Conservation (phyloP, 2,329 filamentous ascomycete species). For the Arthrobotrys megalospora region DNA sequence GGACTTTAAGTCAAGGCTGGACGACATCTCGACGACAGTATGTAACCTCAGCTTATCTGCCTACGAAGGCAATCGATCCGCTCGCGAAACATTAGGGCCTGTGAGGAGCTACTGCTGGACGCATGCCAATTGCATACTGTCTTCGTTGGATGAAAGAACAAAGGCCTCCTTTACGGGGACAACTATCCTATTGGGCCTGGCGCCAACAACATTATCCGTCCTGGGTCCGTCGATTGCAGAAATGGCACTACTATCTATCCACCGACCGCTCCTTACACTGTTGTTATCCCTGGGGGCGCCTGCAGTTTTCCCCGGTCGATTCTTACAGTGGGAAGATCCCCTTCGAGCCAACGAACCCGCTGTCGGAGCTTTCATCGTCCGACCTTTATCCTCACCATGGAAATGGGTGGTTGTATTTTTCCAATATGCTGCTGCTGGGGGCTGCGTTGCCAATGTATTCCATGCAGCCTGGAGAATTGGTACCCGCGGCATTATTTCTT, state of each 20-base stretch:
- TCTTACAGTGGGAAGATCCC: constrained; percentile 39
- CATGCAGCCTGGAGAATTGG: constrained; percentile 37
- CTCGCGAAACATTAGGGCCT: constrained; percentile 19
- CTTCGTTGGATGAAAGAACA: constrained; percentile 29
- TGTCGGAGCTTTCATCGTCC: constrained; percentile 29
- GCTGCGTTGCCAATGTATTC: constrained; percentile 18
- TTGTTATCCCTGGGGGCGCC: constrained; percentile 27
- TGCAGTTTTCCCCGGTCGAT: constrained; percentile 31
- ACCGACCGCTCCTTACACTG: constrained; percentile 23
- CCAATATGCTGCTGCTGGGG: constrained; percentile 16
- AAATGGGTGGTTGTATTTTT: constrained; percentile 1
- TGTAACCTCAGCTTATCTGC: constrained; percentile 29
- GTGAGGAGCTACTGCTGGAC: constrained; percentile 28
- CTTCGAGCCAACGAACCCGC: constrained; percentile 33
- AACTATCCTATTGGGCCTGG: constrained; percentile 28
- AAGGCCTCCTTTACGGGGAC: constrained; percentile 29
- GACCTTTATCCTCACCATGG: constrained; percentile 8
- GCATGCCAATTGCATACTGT: constrained; percentile 35
- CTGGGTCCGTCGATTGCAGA: constrained; percentile 35
- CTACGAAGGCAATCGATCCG: constrained; percentile 29
- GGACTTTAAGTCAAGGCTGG: constrained; percentile 8
- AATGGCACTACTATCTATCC: constrained; percentile 33
- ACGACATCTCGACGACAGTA: constrained; percentile 36
- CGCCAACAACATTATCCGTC: constrained; percentile 36
- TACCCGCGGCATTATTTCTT: constrained; percentile 22